phyloP scores from a whole-genome alignment of 176 grass and related monocot genomes.

The Carex pumila region DNA sequence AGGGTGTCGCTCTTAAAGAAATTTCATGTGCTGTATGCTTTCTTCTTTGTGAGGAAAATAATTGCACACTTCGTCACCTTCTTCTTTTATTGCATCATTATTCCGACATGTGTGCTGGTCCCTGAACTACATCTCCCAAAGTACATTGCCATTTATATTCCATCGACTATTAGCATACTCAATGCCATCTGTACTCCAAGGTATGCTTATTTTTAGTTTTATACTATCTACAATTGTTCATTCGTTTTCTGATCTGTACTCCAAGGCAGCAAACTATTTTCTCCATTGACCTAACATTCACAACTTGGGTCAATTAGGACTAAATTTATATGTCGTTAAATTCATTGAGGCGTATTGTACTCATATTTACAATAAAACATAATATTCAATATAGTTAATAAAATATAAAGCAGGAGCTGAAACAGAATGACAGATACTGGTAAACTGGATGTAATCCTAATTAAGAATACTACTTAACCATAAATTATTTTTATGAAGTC shows the following conservation, averaged over 20 bases:
- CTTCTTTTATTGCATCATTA: conserved; percentile 81
- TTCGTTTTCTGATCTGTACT: background rate
- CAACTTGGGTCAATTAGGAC: background rate
- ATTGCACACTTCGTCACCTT: conserved; percentile 81
- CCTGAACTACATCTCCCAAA: conserved; percentile 60
- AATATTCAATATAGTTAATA: background rate
- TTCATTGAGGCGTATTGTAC: background rate
- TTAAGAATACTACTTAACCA: background rate
- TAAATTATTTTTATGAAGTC: background rate
- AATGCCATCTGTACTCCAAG: conserved; percentile 67
- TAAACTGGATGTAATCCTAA: background rate
- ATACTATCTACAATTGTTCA: background rate
- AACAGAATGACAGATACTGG: background rate
- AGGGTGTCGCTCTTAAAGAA: conserved; percentile 73
- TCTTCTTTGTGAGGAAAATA: conserved; percentile 89
- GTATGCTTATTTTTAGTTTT: conserved; percentile 11
- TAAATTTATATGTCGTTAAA: background rate
- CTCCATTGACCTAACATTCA: background rate
- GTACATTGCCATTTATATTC: conserved; percentile 61
- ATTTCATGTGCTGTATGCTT: conserved; percentile 68
- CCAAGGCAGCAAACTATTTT: background rate
- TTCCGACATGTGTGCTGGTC: conserved; percentile 58
- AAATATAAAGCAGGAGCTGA: background rate
- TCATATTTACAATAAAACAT: background rate
- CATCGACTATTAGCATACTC: conserved; percentile 66